Percentiles rank a stretch among this genome's conserved stretches.
Conservation (phyloP, 768 basidiomycete genomes). For the Hebeloma cylindrosporum region DNA sequence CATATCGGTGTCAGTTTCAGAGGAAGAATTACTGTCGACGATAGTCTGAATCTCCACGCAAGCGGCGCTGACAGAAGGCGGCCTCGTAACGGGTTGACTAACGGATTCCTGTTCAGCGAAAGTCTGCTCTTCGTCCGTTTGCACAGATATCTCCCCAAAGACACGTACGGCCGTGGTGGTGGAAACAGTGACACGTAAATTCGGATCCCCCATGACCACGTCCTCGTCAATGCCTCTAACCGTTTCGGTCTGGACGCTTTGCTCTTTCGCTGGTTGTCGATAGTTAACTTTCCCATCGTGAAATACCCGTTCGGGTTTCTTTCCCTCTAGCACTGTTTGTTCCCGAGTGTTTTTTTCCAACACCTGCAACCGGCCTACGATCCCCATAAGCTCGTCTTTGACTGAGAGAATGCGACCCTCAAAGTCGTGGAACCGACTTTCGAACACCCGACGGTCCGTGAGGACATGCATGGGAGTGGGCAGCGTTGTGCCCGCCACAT, state of each 20-base stretch:
- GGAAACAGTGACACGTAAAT: too few species aligned
- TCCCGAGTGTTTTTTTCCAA: conserved; percentile 10
- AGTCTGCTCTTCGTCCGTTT: too few species aligned
- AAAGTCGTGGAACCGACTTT: conserved; percentile 12
- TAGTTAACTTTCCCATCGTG: too few species aligned
- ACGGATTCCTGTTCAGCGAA: too few species aligned
- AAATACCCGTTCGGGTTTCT: neutral
- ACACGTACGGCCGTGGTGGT: too few species aligned
- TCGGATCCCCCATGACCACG: too few species aligned
- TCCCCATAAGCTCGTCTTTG: conserved; percentile 15
- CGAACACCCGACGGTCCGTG: neutral
- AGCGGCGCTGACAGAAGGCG: neutral
- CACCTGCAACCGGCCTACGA: conserved; percentile 14
- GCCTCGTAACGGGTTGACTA: too few species aligned
- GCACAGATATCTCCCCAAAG: too few species aligned
- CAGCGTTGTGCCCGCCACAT: neutral
- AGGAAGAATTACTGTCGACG: conserved; percentile 5
- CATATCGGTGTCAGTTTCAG: conserved; percentile 18
- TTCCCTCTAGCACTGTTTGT: neutral
- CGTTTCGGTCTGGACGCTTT: too few species aligned
- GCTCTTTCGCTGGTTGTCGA: too few species aligned
- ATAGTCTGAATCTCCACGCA: conserved; percentile 6
- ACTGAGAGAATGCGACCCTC: conserved; percentile 16
- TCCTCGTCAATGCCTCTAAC: too few species aligned
- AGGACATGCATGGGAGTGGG: neutral